Base-by-base conservation (phyloP, 306 rosid genomes). In the Quercus berberidifolia region DNA sequence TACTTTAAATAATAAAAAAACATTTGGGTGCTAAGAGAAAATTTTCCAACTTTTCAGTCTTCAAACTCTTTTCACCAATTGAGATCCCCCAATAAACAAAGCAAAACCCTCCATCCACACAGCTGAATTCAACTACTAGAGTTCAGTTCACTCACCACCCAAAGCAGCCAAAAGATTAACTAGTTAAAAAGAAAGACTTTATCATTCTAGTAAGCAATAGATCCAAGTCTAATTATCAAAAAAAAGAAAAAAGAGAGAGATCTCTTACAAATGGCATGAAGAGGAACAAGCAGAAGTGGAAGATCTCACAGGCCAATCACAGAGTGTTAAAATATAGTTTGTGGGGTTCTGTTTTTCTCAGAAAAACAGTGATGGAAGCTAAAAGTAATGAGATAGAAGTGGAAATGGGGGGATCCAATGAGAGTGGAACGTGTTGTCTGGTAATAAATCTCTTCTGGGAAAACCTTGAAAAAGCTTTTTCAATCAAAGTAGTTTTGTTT, bases 221-320 rank as follows among this genome's bases (percentile, higher is more conserved):
- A 68, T 68, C 72, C 41, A 35, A 49, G 17, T 13, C 54, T 49
- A 49, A 10, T 13, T 13, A 49, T 12, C 1, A 10, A 67, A 6
- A 14, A 35, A 31, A 69, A 64, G 12, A 46, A 55, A 68, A 55
- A 21, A 73, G 14, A 74, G 9, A 15, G 25, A 76, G 76, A 85
- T 76, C 80, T 56, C 81, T 81, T 81, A 92, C 97, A 84, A 82
- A 81, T 90, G 85, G 82, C 79, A 80, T 15, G 81, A 84, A 80
- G 75, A 49, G 41, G 74, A 19, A 78, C 79, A 82, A 88, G 70
- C 76, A 73, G 80, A 5, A 75, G 77, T 67, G 69, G 69, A 72
- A 84, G 91, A 90, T 90, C 89, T 77, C 74, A 58, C 77, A 71
- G 58, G 65, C 56, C 80, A 11, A 30, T 12, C 69, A 71, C 59